Evolutionary conservation across 495 filamentous ascomycete genomes (phyloP).

Genomic region (Aspergillus hancockii): DNA sequence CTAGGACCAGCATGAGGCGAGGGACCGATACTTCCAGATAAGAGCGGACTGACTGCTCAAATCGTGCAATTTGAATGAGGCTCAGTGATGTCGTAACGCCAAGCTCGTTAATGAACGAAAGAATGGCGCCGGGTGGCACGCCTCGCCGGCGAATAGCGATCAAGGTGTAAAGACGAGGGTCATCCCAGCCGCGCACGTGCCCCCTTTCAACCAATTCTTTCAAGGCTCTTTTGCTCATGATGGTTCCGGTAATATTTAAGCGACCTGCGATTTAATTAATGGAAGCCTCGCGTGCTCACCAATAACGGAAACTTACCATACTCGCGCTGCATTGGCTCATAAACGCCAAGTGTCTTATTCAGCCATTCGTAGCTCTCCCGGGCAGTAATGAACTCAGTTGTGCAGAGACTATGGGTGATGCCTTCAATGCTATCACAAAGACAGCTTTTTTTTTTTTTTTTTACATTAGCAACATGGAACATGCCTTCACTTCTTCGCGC

Average conservation of each 20-base stretch:
- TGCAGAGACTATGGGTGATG: constrained; percentile 88
- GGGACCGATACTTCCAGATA: constrained; percentile 86
- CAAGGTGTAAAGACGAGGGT: constrained; percentile 87
- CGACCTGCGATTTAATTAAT: constrained; percentile 34
- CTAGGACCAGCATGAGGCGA: constrained; percentile 76
- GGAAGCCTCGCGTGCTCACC: not conserved
- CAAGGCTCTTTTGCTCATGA: constrained; percentile 83
- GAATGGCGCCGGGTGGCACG: constrained; percentile 82
- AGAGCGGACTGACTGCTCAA: constrained; percentile 76
- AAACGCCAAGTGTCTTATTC: constrained; percentile 69
- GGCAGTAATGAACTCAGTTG: constrained; percentile 77
- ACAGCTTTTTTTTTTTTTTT: constrained; percentile 19
- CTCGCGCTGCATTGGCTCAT: constrained; percentile 86
- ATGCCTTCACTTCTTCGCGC: too few species aligned
- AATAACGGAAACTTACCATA: constrained; percentile 42
- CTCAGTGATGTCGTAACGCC: constrained; percentile 78
- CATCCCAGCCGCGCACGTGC: constrained; percentile 82
- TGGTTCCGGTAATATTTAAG: constrained; percentile 76
- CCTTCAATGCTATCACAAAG: constrained; percentile 87
- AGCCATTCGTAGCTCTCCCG: constrained; percentile 88
- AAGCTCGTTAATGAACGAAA: constrained; percentile 84
- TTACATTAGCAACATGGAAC: constrained; percentile 7
- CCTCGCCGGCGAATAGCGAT: constrained; percentile 80
- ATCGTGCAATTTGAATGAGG: constrained; percentile 70
- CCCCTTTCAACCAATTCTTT: constrained; percentile 70